These are phyloP conservation scores for Alternaria ethzedia DNA, from an alignment of 2,329 filamentous ascomycete species.

Conservation along the genomic window DNA sequence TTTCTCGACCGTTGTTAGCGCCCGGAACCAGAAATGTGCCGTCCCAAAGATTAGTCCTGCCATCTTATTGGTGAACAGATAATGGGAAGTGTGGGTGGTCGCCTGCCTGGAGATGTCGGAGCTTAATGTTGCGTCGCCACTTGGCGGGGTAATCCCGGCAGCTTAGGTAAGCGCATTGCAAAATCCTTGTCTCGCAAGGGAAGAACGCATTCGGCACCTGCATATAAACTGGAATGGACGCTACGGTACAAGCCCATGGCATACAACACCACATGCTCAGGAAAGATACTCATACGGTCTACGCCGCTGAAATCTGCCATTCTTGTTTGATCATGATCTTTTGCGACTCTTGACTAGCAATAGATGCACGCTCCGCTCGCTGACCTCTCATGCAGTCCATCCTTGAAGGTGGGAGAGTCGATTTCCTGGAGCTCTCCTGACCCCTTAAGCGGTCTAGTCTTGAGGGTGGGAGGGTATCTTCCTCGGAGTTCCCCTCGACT, in stretches of 20 bases:
- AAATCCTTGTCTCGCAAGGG: background rate
- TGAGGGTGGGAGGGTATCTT: background rate
- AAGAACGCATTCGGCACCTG: background rate
- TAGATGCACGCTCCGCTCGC: slow-evolving; percentile 2
- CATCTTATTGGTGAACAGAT: slow-evolving; percentile 2
- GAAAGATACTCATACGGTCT: background rate
- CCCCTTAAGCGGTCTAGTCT: background rate
- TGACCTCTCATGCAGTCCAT: background rate
- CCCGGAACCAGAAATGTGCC: background rate
- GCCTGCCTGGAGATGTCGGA: slow-evolving; percentile 8
- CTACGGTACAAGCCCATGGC: background rate
- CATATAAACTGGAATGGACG: background rate
- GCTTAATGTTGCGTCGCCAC: slow-evolving; percentile 2
- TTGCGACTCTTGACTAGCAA: slow-evolving; percentile 6
- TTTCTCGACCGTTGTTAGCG: background rate
- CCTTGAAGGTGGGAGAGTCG: background rate
- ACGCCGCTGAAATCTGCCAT: background rate
- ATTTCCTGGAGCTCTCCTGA: background rate
- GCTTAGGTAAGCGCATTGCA: background rate
- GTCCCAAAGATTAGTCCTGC: background rate
- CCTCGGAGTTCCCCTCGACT: background rate
- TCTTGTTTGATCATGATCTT: slow-evolving; percentile 4
- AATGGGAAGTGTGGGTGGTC: background rate
- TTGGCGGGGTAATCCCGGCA: background rate
- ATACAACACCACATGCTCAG: background rate